phyloP scores from a whole-genome alignment of 2,329 filamentous ascomycete species.

The Penicillium sp. region DNA sequence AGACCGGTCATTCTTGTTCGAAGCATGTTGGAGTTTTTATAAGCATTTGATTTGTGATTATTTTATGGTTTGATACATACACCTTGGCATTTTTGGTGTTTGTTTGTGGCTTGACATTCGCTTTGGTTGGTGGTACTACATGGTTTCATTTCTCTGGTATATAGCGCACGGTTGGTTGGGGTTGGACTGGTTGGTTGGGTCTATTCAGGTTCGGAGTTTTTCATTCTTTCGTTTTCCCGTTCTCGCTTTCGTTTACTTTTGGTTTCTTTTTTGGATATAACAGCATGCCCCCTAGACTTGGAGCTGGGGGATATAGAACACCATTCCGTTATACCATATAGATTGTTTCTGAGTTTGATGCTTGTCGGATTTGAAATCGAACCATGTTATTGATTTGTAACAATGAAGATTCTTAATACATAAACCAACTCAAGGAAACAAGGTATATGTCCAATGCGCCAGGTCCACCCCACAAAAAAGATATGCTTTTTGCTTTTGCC shows the following conservation, averaged over 20 bases:
- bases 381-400: slow-evolving; percentile 11
- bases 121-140: neutral
- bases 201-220: slow-evolving; percentile 1
- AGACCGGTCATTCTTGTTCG: neutral
- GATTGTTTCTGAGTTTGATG: neutral
- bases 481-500: slow-evolving; percentile 34
- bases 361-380: slow-evolving; percentile 11
- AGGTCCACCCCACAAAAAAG: slow-evolving; percentile 27
- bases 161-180: slow-evolving; percentile 8
- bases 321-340: neutral
- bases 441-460: slow-evolving; percentile 35
- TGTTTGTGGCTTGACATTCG: slow-evolving; percentile 6
- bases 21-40: slow-evolving; percentile 16
- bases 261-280: slow-evolving; percentile 12
- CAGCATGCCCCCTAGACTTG: slow-evolving; percentile 4
- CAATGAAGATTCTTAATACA: neutral
- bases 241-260: neutral
- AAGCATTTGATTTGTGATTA: neutral
- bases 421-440: slow-evolving; percentile 25
- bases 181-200: slow-evolving; percentile 7
- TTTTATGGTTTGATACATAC: neutral
- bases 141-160: slow-evolving; percentile 5
- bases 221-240: slow-evolving; percentile 1
- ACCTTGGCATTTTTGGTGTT: slow-evolving; percentile 11
- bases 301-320: neutral